Base-by-base conservation (phyloP, 805 yeast species). In the Monosporozyma unispora region DNA sequence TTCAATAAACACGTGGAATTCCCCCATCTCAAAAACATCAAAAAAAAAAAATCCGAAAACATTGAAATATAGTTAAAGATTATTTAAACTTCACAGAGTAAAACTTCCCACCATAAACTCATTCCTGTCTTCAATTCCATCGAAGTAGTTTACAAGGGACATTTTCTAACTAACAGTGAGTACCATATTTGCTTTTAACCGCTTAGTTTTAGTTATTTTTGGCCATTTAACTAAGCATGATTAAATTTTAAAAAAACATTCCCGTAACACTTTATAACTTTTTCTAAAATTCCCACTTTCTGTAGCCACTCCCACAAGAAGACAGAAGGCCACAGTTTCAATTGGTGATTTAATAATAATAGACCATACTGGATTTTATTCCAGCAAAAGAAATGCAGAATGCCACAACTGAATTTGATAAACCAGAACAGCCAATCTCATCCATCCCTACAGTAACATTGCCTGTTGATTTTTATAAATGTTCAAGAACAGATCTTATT, bases 401-500 rank as follows among this genome's bases (percentile, higher is more conserved):
- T 38, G 42, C 16, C 21, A 12, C 42, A 19, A 33, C 31, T 16
- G 31, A 44, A n/a, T 14, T 22, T 16, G 21, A 19, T 8, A 25
- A 22, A 7, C 31, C 31, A n/a, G 38, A 38, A 37, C 31, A 48
- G 6, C 6, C 51, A 9, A 10, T 7, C 22, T 8, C 16, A 38
- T 8, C 54, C 16, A 53, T 58, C 3, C 56, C 60, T 9, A 54
- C 57, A 31, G 50, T 63, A 39, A 21, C 47, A 9, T 63, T 68
- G 25, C 69, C 73, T n/a, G 46, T 44, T 7, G 57, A 61, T 9
- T 89, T 82, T 66, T 76, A 78, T 54, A 73, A 79, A 40, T 85
- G 95, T 59, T 75, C 86, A 11, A 71, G 81, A 49, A 79, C 81
- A 18, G 93, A 86, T 57, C 67, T 91, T 41, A 79, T 90, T 37